Evolutionary conservation across 352 stramenopile species (phyloP), one percentile per base, ranked within the genome.

Genomic region (Phytophthora melonis): DNA sequence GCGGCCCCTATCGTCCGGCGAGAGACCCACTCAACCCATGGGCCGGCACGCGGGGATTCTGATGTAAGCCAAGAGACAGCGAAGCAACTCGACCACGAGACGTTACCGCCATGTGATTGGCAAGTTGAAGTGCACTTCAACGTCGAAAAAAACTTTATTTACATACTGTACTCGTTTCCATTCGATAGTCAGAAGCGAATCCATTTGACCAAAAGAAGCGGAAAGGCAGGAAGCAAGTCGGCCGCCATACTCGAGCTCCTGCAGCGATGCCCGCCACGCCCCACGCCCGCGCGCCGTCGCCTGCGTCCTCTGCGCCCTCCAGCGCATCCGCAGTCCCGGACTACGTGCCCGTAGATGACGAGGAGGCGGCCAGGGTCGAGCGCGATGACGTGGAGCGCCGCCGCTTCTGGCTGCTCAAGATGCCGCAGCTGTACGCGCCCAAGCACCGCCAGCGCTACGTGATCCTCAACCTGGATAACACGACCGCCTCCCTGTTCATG

Each of bases 381-480:
- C 57, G 64, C 39, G 45, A 63, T 23, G 57, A 71, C 30, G 62
- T 72, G 43, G 62, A 76, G 50, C 69, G 69, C 27, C 69, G 69
- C n/a, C 69, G 58, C 50, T 58, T 19, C 32, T 68, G 64, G 60
- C 47, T 77, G 18, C 30, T 47, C 10, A 43, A 52, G n/a, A 23
- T 78, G 18, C 66, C 67, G 21, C 41, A 72, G 5, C 13, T 49
- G 13, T 75, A 75, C 39, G 34, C 66, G 36, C 49, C 56, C 43
- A 64, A 68, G 18, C 60, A 78, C 25, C 71, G 66, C 19, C 61
- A 65, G 52, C 62, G 66, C 41, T 68, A 66, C 45, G 50, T 75
- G 13, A 63, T 75, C n/a, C 60, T 78, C 27, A 32, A 78, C 19
- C 16, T 78, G 32, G 61, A 78, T 52, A 70, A 69, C 50, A 75